These are phyloP conservation scores for Crocinoboletus sp. DNA, from an alignment of 1,284 basidiomycete species.

Conservation along the genomic window DNA sequence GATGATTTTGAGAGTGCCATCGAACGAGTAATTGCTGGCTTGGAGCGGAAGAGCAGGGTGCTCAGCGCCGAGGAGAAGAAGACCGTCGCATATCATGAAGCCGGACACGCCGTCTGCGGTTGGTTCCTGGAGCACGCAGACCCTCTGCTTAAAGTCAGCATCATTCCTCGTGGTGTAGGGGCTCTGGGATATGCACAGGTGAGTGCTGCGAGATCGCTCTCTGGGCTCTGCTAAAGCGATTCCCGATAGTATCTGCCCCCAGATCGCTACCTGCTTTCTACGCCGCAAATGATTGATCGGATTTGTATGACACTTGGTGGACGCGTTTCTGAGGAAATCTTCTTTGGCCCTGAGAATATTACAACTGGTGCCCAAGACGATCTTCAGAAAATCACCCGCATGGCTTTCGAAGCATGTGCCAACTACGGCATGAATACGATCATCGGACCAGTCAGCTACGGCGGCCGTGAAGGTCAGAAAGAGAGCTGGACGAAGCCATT, in stretches of 20 bases:
- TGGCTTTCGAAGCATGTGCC: constrained; percentile 95
- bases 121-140: constrained; percentile 99
- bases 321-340: constrained; percentile 97
- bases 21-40: constrained; percentile 95
- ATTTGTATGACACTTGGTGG: constrained; percentile 99
- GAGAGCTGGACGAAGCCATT: constrained; percentile 97
- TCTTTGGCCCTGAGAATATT: constrained; percentile 91
- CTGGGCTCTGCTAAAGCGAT: constrained; percentile 9
- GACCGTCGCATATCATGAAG: constrained; percentile 99
- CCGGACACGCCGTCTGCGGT: constrained; percentile 96
- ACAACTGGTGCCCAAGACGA: constrained; percentile 99
- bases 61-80: constrained; percentile 96
- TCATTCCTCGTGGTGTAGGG: constrained; percentile 95
- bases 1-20: constrained; percentile 96
- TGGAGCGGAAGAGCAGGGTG: constrained; percentile 94
- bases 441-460: constrained; percentile 96
- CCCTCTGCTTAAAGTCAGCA: constrained; percentile 96
- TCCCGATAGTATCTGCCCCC: constrained; percentile 80
- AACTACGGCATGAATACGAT: constrained; percentile 96
- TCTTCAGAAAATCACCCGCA: constrained; percentile 95
- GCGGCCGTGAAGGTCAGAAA: constrained; percentile 75
- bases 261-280: constrained; percentile 94
- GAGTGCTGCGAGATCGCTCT: constrained; percentile 20
- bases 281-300: constrained; percentile 91
- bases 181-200: constrained; percentile 96